Evolutionary conservation across 2,329 filamentous ascomycete genomes (phyloP), one percentile per base, ranked within the genome.

Genomic region (Escovopsis weberi): DNA sequence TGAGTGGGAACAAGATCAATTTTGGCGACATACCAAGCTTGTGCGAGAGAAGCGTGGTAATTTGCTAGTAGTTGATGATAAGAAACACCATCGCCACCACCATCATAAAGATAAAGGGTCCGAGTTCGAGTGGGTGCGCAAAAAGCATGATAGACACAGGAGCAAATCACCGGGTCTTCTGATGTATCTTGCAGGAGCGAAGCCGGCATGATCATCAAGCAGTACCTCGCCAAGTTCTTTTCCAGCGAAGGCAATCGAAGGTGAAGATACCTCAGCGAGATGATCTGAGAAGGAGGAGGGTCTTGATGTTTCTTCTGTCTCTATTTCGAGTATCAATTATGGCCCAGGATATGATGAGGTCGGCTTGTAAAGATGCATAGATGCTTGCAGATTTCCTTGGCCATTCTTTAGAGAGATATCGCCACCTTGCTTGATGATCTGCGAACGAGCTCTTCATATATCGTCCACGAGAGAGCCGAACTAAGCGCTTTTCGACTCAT

Each of bases 381-480:
- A 9, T 6, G 3, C 8, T 9, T 32, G 28, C 28, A 32, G 23
- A 23, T 11, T 32, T 11, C 4, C 3, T 11, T 32, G 28, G 23
- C 23, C 34, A 6, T 9, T 36, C 11, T 10, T 33, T 28, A 40
- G 18, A 42, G 40, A 18, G 10, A 30, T 5, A n/a, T 41, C 39
- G 30, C 30, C 18, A 45, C 7, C 41, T 39, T 43, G 45, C 53
- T 33, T 6, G 40, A 34, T 35, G 51, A 55, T 52, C 83, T 72
- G 46, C 88, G 69, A 48, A 96, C 82, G 53, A 95, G 62, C 61
- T 95, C 89, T 65, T 98, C 91, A 57, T 98, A 98, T 35, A 95
- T 71, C 9, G 89, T 96, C 91, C 91, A 98, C 7, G 89, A 89
- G 51, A 96, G 69, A n/a, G 91, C 91, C 41, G 83, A 89, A 61